A percentile compares a stretch with the other conserved stretches of the same genome.
Evolutionary conservation across 371 early-diverging fungal species (phyloP).

Genomic region (Mortierella polycephala): DNA sequence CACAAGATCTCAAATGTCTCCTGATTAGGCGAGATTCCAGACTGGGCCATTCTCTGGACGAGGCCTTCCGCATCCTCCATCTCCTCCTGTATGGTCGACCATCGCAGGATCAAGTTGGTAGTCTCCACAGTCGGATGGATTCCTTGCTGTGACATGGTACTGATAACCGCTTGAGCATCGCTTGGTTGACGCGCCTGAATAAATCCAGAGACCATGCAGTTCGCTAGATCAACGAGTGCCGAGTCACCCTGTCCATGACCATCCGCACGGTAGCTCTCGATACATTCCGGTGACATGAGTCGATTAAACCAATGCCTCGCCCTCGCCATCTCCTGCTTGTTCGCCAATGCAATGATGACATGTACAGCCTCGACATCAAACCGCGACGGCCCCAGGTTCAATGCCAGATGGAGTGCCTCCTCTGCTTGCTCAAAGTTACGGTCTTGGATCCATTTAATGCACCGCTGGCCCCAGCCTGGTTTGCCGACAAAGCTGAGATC

Average conservation of each 20-base stretch:
- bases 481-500: constrained; percentile 11
- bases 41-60: constrained; percentile 20
- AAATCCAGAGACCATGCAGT: constrained; percentile 33
- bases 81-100: constrained; percentile 25
- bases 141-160: constrained; percentile 19
- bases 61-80: constrained; percentile 34
- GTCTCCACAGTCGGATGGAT: constrained; percentile 30
- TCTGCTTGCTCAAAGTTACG: constrained; percentile 27
- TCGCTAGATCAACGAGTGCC: constrained; percentile 7
- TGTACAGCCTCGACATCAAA: constrained; percentile 16
- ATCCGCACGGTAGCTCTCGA: not conserved
- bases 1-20: constrained; percentile 43
- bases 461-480: constrained; percentile 34
- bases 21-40: constrained; percentile 24
- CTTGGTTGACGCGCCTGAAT: constrained; percentile 12
- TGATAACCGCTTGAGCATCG: constrained; percentile 33
- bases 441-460: constrained; percentile 21
- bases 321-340: constrained; percentile 28
- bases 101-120: constrained; percentile 29
- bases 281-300: not conserved
- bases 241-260: not conserved
- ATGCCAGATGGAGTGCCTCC: constrained; percentile 22
- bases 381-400: not conserved
- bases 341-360: constrained; percentile 27
- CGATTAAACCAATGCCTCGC: constrained; percentile 40